phyloP scores from a whole-genome alignment of 2,329 filamentous ascomycete genomes.

The Clonostachys solani region DNA sequence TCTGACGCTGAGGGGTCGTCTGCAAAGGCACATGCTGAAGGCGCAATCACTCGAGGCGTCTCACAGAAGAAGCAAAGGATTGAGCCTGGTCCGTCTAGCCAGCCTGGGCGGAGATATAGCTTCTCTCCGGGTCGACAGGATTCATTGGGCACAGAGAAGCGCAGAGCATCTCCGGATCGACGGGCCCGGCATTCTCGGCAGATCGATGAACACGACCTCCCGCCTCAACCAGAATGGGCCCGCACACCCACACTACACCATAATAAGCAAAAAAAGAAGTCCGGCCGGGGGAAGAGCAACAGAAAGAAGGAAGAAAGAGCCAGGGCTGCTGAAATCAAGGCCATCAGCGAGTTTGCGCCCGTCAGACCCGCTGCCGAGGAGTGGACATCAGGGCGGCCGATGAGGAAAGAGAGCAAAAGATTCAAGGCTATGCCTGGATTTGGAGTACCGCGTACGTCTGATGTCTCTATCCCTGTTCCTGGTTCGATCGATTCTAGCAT shows the following conservation, averaged over 20 bases:
- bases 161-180: slow-evolving; percentile 18
- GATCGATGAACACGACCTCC: neutral
- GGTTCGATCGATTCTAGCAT: slow-evolving; percentile 74
- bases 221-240: slow-evolving; percentile 13
- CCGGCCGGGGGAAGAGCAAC: slow-evolving; percentile 69
- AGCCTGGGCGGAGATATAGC: slow-evolving; percentile 49
- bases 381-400: slow-evolving; percentile 54
- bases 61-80: slow-evolving; percentile 36
- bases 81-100: slow-evolving; percentile 42
- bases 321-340: slow-evolving; percentile 83
- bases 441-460: slow-evolving; percentile 50
- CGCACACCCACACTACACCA: slow-evolving; percentile 49
- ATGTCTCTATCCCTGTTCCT: slow-evolving; percentile 69
- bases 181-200: neutral
- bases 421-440: slow-evolving; percentile 45
- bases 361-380: slow-evolving; percentile 57
- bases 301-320: slow-evolving; percentile 70
- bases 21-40: slow-evolving; percentile 29
- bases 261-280: slow-evolving; percentile 55
- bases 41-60: slow-evolving; percentile 11
- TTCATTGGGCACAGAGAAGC: slow-evolving; percentile 28
- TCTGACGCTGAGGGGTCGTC: slow-evolving; percentile 43
- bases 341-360: slow-evolving; percentile 71
- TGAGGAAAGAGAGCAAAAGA: slow-evolving; percentile 63
- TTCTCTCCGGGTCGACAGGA: slow-evolving; percentile 59